These are phyloP conservation scores for Clavulina sp. DNA, from an alignment of 768 basidiomycete genomes.

Conservation along the genomic window DNA sequence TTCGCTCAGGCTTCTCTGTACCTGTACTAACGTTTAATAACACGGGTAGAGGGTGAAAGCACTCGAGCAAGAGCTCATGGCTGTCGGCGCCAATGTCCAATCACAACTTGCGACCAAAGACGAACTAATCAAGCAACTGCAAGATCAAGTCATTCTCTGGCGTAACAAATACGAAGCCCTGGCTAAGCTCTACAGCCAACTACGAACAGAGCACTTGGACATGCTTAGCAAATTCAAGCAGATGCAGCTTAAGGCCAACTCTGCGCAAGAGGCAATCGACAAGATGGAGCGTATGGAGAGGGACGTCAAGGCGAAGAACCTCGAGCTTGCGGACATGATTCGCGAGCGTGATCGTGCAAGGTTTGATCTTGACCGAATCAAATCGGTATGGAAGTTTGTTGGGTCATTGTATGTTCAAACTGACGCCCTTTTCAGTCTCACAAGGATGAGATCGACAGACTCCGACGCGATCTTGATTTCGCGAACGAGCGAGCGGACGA, in stretches of 20 bases:
- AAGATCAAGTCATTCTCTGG: constrained; percentile 94
- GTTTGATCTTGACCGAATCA: constrained; percentile 87
- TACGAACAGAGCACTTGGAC: constrained; percentile 92
- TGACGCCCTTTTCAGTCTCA: constrained; percentile 34
- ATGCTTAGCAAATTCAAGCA: constrained; percentile 95
- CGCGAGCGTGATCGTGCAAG: constrained; percentile 90
- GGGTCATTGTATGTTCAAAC: neutral
- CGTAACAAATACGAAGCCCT: constrained; percentile 97
- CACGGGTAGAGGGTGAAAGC: constrained; percentile 73
- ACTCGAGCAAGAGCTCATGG: constrained; percentile 72
- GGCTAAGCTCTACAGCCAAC: constrained; percentile 95
- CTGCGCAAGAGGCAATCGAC: constrained; percentile 94
- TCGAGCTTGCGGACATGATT: constrained; percentile 98
- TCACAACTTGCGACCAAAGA: constrained; percentile 86
- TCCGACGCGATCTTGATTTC: constrained; percentile 82
- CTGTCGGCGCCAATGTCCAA: constrained; percentile 55
- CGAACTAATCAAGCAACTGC: constrained; percentile 85
- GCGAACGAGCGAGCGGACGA: constrained; percentile 98
- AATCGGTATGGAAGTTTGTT: constrained; percentile 30
- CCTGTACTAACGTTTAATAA: constrained; percentile 4
- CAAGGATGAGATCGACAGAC: constrained; percentile 84
- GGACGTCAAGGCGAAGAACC: constrained; percentile 94
- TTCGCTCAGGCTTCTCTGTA: neutral
- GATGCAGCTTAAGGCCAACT: constrained; percentile 93
- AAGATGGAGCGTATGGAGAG: constrained; percentile 98